A percentile compares a stretch with the other conserved stretches of the same genome.
Conservation (phyloP, 169 alveolate species). For the Plasmodium ovale region DNA sequence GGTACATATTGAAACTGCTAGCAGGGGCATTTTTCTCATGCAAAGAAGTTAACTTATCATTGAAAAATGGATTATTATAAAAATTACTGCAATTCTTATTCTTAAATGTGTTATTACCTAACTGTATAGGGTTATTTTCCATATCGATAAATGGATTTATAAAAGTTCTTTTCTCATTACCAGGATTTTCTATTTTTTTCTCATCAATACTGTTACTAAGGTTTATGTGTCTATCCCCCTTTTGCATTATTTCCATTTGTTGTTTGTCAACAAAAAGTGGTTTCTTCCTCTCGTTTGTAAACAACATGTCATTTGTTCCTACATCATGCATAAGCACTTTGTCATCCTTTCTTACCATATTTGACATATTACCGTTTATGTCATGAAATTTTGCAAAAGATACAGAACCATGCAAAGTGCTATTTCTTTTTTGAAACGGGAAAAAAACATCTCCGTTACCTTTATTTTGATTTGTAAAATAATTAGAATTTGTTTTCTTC, state of each 20-base stretch:
- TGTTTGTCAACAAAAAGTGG: slow-evolving; percentile 5
- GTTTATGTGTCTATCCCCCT: background rate
- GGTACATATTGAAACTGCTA: no score
- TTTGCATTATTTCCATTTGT: background rate
- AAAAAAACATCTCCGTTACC: slow-evolving; percentile 10
- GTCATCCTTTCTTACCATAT: slow-evolving; percentile 9
- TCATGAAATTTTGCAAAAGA: slow-evolving; percentile 17
- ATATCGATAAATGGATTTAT: slow-evolving; percentile 24
- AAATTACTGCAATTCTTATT: background rate
- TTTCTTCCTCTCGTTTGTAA: background rate
- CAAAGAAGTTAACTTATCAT: slow-evolving; percentile 26
- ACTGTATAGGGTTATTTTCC: slow-evolving; percentile 6
- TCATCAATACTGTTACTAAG: slow-evolving; percentile 14
- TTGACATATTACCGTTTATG: slow-evolving; percentile 14
- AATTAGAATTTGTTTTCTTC: slow-evolving; percentile 20
- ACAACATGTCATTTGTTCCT: slow-evolving; percentile 1
- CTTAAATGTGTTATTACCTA: slow-evolving; percentile 11
- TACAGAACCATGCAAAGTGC: slow-evolving; percentile 16
- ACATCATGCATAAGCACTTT: slow-evolving; percentile 4
- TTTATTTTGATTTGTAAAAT: slow-evolving; percentile 1
- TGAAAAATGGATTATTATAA: background rate
- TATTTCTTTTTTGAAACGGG: slow-evolving; percentile 53
- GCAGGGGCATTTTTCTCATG: slow-evolving; percentile 7
- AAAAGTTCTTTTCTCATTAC: slow-evolving; percentile 9
- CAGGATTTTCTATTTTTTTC: slow-evolving; percentile 5